phyloP scores from a whole-genome alignment of 768 basidiomycete genomes.

The Fibroporia radiculosa region DNA sequence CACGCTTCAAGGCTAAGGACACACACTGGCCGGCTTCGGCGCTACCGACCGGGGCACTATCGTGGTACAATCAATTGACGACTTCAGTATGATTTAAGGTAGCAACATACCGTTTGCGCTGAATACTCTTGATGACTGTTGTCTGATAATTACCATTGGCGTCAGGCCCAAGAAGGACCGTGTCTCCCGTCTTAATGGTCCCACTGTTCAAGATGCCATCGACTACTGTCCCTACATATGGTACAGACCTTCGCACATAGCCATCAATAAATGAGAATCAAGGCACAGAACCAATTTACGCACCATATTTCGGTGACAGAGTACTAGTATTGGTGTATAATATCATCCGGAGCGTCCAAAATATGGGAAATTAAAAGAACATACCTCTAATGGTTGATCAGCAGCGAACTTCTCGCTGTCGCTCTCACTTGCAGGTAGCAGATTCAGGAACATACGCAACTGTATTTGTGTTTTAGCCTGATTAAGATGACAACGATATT shows the following conservation, averaged over 20 bases:
- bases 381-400: slow-evolving; percentile 75
- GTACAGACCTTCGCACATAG: slow-evolving; percentile 46
- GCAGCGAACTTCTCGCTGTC: slow-evolving; percentile 75
- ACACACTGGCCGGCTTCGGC: slow-evolving; percentile 98
- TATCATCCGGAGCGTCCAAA: neutral
- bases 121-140: slow-evolving; percentile 83
- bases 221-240: slow-evolving; percentile 78
- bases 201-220: slow-evolving; percentile 81
- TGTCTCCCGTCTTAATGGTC: slow-evolving; percentile 68
- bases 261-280: neutral
- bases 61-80: too few species aligned
- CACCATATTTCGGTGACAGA: slow-evolving; percentile 75
- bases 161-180: slow-evolving; percentile 85
- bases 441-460: slow-evolving; percentile 86
- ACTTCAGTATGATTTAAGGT: neutral
- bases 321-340: slow-evolving; percentile 36
- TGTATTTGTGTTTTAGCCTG: slow-evolving; percentile 19
- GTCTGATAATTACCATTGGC: slow-evolving; percentile 81
- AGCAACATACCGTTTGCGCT: slow-evolving; percentile 69
- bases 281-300: neutral
- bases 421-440: slow-evolving; percentile 80
- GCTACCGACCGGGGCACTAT: slow-evolving; percentile 66
- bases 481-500: neutral
- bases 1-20: slow-evolving; percentile 85
- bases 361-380: neutral